Evolutionary conservation across 352 stramenopile species (phyloP).

Genomic region (Globisporangium rhizosaccharum): DNA sequence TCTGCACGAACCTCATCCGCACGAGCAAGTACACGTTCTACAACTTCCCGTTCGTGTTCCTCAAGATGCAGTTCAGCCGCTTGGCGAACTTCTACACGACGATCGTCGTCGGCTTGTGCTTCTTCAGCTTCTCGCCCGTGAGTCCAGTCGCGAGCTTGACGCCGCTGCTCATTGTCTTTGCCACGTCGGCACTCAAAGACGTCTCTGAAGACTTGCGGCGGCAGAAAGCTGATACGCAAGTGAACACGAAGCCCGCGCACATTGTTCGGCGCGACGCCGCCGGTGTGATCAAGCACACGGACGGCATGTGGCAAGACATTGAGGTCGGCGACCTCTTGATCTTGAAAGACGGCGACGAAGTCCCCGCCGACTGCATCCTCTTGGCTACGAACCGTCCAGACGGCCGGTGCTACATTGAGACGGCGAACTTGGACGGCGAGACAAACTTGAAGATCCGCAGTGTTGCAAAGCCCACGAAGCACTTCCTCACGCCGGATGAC

Average conservation of each 20-base stretch:
- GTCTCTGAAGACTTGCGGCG: constrained; percentile 77
- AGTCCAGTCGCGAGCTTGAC: constrained; percentile 79
- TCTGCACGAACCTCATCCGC: constrained; percentile 73
- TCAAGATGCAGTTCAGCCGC: constrained; percentile 89
- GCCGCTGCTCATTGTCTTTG: constrained; percentile 84
- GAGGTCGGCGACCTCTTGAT: constrained; percentile 83
- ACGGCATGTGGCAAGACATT: constrained; percentile 78
- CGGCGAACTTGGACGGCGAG: constrained; percentile 89
- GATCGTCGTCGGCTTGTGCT: constrained; percentile 86
- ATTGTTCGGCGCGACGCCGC: constrained; percentile 61
- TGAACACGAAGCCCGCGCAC: constrained; percentile 75
- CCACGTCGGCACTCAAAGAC: constrained; percentile 84
- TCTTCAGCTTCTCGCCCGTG: constrained; percentile 85
- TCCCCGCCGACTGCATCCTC: constrained; percentile 84
- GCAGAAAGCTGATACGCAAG: constrained; percentile 67
- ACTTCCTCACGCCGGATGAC: constrained; percentile 66
- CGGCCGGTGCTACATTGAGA: constrained; percentile 88
- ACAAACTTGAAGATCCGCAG: constrained; percentile 91
- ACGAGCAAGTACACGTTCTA: constrained; percentile 91
- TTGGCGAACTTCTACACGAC: constrained; percentile 88
- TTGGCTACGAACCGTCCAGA: constrained; percentile 57
- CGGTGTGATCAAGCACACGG: constrained; percentile 56
- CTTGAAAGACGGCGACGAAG: constrained; percentile 69
- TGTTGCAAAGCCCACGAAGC: constrained; percentile 71
- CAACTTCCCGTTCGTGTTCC: constrained; percentile 87